Evolutionary conservation across 768 basidiomycete genomes (phyloP), one percentile per base, ranked within the genome.

Genomic region (Boletus subcaerulescens): DNA sequence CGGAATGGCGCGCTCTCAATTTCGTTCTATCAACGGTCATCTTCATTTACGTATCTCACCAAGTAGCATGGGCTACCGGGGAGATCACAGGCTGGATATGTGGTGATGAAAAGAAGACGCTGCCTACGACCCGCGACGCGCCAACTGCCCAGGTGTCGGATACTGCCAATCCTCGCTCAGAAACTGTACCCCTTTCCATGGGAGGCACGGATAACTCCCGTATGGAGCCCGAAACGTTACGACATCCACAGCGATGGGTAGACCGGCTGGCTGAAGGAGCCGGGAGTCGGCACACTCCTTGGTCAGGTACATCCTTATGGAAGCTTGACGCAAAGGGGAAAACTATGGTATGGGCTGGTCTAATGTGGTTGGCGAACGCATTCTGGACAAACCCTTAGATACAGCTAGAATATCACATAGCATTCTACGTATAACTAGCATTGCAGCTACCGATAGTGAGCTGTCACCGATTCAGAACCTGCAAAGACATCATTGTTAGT

Each of bases 1-100:
- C 82, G 1, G 71, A 68, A 42, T 88, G 86, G 80, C 80, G 93
- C 26, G 78, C 83, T n/a, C 44, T 89, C 61, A 97, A 95, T 70
- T 82, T 93, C 56, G 65, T 90, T 29, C 61, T 94, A 44, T 87
- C 91, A 15, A 84, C 85, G 15, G 71, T 84, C 32, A 78, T 90
- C 66, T 97, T 96, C 72, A 71, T 95, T 60, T 95, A 86, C 71
- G 67, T 95, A 32, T 88, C 83, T 53, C 80, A 94, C 68, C 81
- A 81, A 56, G 84, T 91, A 47, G 84, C 91, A 11, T 78, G 80
- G 62, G 91, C 92, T 22, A 91, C 88, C 2, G 81, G 81, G 10
- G 79, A 86, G 47, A 73, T 95, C 47, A 91, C 93, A 9, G 73
- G 59, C 52, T 76, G 76, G 73, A 72, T 86, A 48, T 85, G 84